These are phyloP conservation scores for Beauveria brongniartii DNA, from an alignment of 2,329 filamentous ascomycete genomes.

Conservation along the genomic window DNA sequence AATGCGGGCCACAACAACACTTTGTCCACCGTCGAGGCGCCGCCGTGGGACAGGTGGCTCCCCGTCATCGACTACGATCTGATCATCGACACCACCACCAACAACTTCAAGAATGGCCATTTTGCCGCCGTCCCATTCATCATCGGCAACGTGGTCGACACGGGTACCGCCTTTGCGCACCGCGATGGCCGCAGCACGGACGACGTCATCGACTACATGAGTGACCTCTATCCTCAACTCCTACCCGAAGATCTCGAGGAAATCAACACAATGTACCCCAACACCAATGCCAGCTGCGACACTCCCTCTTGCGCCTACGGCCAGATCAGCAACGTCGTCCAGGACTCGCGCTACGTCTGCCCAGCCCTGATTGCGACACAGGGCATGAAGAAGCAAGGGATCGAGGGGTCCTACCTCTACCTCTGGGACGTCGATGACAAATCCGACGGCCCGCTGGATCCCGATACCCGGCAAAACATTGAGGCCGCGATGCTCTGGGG, in stretches of 20 bases:
- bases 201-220: conserved; percentile 25
- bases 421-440: conserved; percentile 60
- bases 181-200: conserved; percentile 23
- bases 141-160: conserved; percentile 31
- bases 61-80: conserved; percentile 48
- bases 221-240: conserved; percentile 26
- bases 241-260: conserved; percentile 23
- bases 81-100: conserved; percentile 42
- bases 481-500: conserved; percentile 64
- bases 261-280: conserved; percentile 28
- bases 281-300: conserved; percentile 26
- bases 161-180: conserved; percentile 29
- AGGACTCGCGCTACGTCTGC: conserved; percentile 29
- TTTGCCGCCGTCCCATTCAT: conserved; percentile 48
- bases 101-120: conserved; percentile 36
- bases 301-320: conserved; percentile 28
- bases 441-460: conserved; percentile 39
- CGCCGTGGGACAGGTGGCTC: conserved; percentile 44
- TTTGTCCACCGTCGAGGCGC: conserved; percentile 11
- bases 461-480: conserved; percentile 59
- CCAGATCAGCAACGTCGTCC: conserved; percentile 28
- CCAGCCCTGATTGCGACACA: conserved; percentile 24
- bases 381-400: conserved; percentile 22
- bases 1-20: conserved; percentile 24
- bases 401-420: conserved; percentile 54